Evolutionary conservation across 1,139 yeast genomes (phyloP), one percentile per base, ranked within the genome.

Genomic region (Candida gigantensis): DNA sequence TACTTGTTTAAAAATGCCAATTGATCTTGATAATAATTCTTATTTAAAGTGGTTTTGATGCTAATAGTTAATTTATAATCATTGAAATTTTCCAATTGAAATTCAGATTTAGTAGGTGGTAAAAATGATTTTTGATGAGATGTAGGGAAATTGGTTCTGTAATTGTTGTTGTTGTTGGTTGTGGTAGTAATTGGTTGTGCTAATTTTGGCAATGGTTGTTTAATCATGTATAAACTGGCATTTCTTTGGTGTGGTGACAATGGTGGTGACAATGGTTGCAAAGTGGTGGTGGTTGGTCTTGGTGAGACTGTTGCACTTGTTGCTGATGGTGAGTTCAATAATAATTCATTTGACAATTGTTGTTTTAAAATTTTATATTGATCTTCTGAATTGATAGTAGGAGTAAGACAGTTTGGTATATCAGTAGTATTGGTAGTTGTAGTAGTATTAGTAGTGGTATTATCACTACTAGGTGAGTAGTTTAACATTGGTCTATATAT

Each of bases 231-330:
- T 20, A 45, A 41, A 9, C 34, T 30, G 12, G 40, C 42, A 28
- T 39, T 45, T 40, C 68, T 53, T 35, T 72, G 79, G 51, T 72
- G 76, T 33, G 87, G 87, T 2, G 85, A 79, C 43, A 79, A 61
- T 28, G 87, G 87, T 9, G 87, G 87, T 2, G 86, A 80, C 37
- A 82, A 77, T 32, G 36, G 42, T 38, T 37, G 49, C 24, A 25
- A 31, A 21, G 6, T 24, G n/a, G 42, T 25, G 29, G n/a, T 32
- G n/a, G 24, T 31, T 16, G 28, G 35, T 9, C 14, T 27, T 28
- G 24, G 5, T 23, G n/a, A 6, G 5, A 7, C 7, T 18, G 19
- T 11, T 29, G 28, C n/a, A 15, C 16, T 9, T n/a, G 38, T 25
- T 13, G 34, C 30, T 13, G 37, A 19, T 11, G 35, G 30, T 13